Conservation (phyloP, 495 filamentous ascomycete genomes). For the Chaetomium cochliodes region DNA sequence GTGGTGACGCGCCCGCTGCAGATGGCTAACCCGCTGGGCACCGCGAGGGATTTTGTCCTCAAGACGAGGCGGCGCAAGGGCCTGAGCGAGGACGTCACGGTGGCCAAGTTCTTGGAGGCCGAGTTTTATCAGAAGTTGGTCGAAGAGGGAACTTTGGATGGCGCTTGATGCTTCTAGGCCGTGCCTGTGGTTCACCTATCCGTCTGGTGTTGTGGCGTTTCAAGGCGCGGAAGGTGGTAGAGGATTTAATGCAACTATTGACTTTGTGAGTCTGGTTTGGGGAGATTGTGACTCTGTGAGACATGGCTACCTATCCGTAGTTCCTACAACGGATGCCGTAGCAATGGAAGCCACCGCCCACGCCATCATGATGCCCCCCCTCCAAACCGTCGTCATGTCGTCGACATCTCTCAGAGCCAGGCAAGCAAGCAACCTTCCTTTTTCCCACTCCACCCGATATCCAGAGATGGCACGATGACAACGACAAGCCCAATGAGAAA, state of each 20-base stretch:
- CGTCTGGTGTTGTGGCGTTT: neutral
- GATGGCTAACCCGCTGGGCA: constrained; percentile 79
- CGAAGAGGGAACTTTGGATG: constrained; percentile 80
- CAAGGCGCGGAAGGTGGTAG: neutral
- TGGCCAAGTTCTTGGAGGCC: constrained; percentile 92
- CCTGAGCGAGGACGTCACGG: constrained; percentile 88
- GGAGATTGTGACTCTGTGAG: neutral
- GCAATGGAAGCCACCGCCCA: neutral
- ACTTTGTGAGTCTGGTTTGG: neutral
- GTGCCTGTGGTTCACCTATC: neutral
- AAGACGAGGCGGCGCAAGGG: constrained; percentile 95
- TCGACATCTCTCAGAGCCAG: neutral
- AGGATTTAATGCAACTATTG: neutral
- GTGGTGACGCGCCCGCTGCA: constrained; percentile 79
- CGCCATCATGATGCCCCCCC: neutral
- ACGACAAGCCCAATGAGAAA: neutral
- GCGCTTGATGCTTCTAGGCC: constrained; percentile 20
- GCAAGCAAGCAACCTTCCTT: neutral
- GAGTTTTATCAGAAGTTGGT: constrained; percentile 86
- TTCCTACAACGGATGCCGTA: too few relatives aligned
- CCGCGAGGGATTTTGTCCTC: constrained; percentile 90
- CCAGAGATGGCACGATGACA: neutral
- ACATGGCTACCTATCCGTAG: neutral
- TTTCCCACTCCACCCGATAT: neutral
- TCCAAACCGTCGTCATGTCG: too few relatives aligned